A percentile compares a stretch with the other conserved stretches of the same genome.
phyloP scores from a whole-genome alignment of 345 rosid species.

The Eucalyptus tenuipes region DNA sequence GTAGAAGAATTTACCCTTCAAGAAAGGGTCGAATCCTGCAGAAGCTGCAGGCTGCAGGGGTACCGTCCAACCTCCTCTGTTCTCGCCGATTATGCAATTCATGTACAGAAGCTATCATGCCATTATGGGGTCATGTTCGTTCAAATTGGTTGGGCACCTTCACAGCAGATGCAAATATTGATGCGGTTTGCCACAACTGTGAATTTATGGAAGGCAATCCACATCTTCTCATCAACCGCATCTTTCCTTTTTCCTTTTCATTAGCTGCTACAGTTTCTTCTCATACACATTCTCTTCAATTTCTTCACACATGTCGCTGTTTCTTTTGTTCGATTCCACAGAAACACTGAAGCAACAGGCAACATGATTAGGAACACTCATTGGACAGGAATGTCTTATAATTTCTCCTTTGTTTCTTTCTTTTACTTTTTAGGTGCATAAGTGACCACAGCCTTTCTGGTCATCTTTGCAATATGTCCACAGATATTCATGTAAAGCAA shows the following conservation, averaged over 20 bases:
- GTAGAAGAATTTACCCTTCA: background rate
- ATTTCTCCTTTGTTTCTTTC: background rate
- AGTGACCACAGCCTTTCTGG: background rate
- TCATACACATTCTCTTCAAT: background rate
- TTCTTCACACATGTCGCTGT: background rate
- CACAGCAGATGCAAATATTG: constrained; percentile 8
- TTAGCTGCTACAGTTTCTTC: background rate
- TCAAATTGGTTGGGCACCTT: constrained; percentile 1
- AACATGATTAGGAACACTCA: background rate
- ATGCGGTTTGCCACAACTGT: background rate
- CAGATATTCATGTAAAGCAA: background rate
- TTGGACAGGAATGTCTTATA: background rate
- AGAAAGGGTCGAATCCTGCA: background rate
- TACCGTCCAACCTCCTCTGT: background rate
- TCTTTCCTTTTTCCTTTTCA: background rate
- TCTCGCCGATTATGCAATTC: constrained; percentile 21
- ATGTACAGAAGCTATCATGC: constrained; percentile 33
- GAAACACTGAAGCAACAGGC: background rate
- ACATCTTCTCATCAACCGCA: background rate
- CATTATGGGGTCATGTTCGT: constrained; percentile 12
- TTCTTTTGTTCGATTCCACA: background rate
- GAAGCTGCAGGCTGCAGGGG: constrained; percentile 1
- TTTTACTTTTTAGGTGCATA: background rate
- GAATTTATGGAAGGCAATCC: constrained; percentile 9
- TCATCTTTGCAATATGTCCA: background rate